Evolutionary conservation across 2,329 filamentous ascomycete species (phyloP).

Genomic region (Aspergillus novofumigatus): DNA sequence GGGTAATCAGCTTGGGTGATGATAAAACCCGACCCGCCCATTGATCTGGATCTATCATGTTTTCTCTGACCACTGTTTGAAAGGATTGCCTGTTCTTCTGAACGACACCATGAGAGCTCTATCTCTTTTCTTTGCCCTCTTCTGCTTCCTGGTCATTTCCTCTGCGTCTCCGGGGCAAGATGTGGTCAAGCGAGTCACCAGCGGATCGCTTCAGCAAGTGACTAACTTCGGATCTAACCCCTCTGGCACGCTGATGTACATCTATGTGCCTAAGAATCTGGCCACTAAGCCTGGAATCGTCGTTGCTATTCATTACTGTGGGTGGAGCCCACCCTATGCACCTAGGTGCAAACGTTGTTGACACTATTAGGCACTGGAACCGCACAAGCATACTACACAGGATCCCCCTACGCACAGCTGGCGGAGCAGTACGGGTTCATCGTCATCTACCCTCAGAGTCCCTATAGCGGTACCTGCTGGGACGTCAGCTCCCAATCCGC

Average conservation of each 20-base stretch:
- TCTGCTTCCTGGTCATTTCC: not conserved
- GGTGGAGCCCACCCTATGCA: too few species aligned
- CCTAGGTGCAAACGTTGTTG: too few species aligned
- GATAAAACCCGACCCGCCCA: not conserved
- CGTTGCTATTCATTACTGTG: not conserved
- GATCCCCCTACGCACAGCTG: conserved; percentile 51
- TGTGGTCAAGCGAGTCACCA: not conserved
- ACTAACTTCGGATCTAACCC: not conserved
- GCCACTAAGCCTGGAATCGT: not conserved
- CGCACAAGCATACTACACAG: conserved; percentile 42
- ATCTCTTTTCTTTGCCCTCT: not conserved
- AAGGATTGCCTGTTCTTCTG: not conserved
- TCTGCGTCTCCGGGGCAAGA: not conserved
- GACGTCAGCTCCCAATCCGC: conserved; percentile 49
- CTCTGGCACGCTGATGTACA: not conserved
- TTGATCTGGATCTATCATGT: too few species aligned
- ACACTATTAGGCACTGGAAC: not conserved
- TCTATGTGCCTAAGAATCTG: not conserved
- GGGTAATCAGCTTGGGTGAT: not conserved
- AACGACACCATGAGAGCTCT: not conserved
- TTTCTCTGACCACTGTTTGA: not conserved
- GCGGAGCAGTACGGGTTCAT: conserved; percentile 42
- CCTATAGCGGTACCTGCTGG: conserved; percentile 55
- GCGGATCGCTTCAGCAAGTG: not conserved
- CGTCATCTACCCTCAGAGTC: conserved; percentile 54